Percentiles rank a stretch among this genome's conserved stretches.
These are phyloP conservation scores for Polyporus tsugae DNA, from an alignment of 1,284 basidiomycete genomes.

Conservation along the genomic window DNA sequence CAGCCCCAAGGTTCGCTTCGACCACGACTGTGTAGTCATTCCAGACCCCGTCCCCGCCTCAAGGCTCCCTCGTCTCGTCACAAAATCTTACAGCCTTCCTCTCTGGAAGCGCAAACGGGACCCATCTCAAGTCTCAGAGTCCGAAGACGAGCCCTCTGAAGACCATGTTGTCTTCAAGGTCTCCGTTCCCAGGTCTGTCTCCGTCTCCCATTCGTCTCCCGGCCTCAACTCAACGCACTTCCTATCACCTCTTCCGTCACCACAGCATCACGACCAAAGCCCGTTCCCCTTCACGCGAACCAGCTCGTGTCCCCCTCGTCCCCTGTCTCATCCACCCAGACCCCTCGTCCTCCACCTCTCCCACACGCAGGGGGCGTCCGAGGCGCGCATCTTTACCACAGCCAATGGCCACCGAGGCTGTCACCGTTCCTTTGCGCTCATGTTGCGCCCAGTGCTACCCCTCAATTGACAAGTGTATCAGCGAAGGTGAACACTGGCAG, in stretches of 20 bases:
- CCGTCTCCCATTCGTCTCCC: background rate
- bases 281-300: conserved; percentile 36
- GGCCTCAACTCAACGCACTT: background rate
- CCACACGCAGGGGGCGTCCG: conserved; percentile 22
- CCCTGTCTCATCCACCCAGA: conserved; percentile 39
- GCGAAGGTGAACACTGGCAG: conserved; percentile 59
- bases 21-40: conserved; percentile 71
- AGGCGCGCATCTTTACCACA: conserved; percentile 37
- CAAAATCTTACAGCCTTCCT: conserved; percentile 68
- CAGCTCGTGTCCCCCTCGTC: conserved; percentile 35
- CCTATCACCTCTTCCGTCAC: conserved; percentile 15
- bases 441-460: conserved; percentile 64
- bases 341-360: conserved; percentile 11
- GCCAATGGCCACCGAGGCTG: conserved; percentile 37
- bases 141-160: conserved; percentile 48
- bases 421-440: conserved; percentile 63
- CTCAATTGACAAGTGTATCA: conserved; percentile 55
- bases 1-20: conserved; percentile 57
- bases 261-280: conserved; percentile 34
- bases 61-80: conserved; percentile 57
- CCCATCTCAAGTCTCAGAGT: conserved; percentile 40
- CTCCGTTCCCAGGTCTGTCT: conserved; percentile 62
- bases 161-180: conserved; percentile 59
- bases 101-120: conserved; percentile 57
- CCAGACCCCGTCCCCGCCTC: conserved; percentile 54